These are phyloP conservation scores for Sinapis alba DNA, from an alignment of 441 rosid species.

Conservation along the genomic window DNA sequence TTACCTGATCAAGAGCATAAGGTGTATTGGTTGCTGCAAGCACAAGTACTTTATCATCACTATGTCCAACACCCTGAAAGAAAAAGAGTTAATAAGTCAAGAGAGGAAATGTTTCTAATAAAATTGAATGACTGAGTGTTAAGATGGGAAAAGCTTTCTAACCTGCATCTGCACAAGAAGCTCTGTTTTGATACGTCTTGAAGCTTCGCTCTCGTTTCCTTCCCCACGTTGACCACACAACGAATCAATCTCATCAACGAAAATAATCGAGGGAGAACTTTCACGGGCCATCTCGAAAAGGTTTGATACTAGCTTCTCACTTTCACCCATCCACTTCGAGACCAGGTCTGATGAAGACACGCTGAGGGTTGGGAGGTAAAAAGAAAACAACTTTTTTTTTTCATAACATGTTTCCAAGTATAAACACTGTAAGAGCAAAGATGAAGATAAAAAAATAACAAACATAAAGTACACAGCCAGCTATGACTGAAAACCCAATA, in stretches of 20 bases:
- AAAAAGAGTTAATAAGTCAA: slow-evolving; percentile 6
- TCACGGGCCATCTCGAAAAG: slow-evolving; percentile 99
- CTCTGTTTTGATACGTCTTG: slow-evolving; percentile 98
- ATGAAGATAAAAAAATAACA: slow-evolving; percentile 4
- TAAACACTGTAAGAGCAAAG: slow-evolving; percentile 24
- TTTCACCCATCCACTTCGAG: slow-evolving; percentile 99
- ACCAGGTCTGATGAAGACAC: slow-evolving; percentile 98
- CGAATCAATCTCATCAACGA: slow-evolving; percentile 98
- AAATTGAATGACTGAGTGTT: slow-evolving; percentile 2
- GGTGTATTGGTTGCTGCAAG: slow-evolving; percentile 98
- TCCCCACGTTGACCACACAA: slow-evolving; percentile 98
- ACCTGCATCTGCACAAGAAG: slow-evolving; percentile 99
- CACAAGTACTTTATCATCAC: slow-evolving; percentile 87
- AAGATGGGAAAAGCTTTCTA: slow-evolving; percentile 7
- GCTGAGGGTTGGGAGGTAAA: slow-evolving; percentile 46
- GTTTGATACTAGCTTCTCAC: slow-evolving; percentile 97
- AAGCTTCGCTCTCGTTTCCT: slow-evolving; percentile 99
- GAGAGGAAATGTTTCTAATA: background rate
- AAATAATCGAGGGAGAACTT: slow-evolving; percentile 97
- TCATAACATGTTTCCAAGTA: slow-evolving; percentile 27
- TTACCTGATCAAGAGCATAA: slow-evolving; percentile 93
- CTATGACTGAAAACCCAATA: slow-evolving; percentile 8
- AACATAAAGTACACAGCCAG: slow-evolving; percentile 4
- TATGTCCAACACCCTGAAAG: slow-evolving; percentile 92
- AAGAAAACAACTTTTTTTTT: slow-evolving; percentile 26